These are phyloP conservation scores for Yamadazyma kitorensis DNA, from an alignment of 805 yeast genomes.

Conservation along the genomic window DNA sequence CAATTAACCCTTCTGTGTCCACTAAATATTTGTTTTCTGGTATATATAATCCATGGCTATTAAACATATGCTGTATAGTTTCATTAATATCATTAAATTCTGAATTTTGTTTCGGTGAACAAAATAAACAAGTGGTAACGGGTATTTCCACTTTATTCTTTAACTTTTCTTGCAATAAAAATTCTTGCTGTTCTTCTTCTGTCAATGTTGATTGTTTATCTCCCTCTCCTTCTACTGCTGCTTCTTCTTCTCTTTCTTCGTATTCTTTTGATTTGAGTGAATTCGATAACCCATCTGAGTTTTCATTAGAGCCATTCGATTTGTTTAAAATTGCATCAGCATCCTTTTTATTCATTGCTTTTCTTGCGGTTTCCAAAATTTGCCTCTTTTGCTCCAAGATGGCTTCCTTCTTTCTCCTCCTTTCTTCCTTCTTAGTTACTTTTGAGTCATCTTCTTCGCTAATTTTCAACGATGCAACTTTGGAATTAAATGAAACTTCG, in stretches of 20 bases:
- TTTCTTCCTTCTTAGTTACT: conserved; percentile 47
- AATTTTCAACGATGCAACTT: conserved; percentile 20
- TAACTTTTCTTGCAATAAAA: conserved; percentile 43
- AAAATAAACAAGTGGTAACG: conserved; percentile 49
- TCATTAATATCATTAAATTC: conserved; percentile 38
- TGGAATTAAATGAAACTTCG: conserved; percentile 37
- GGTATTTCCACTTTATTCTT: conserved; percentile 47
- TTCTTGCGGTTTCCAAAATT: conserved; percentile 46
- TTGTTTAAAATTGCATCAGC: conserved; percentile 11
- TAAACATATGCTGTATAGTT: conserved; percentile 69
- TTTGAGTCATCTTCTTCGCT: conserved; percentile 23
- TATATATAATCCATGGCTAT: conserved; percentile 76
- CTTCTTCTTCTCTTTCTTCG: conserved; percentile 3
- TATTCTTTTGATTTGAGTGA: conserved; percentile 3
- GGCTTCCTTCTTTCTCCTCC: conserved; percentile 50
- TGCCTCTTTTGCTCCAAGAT: conserved; percentile 47
- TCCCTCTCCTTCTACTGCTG: conserved; percentile 8
- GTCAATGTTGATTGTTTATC: conserved; percentile 3
- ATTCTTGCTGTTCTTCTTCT: conserved; percentile 35
- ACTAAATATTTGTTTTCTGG: conserved; percentile 75
- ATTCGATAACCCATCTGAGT: not conserved
- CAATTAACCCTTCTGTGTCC: conserved; percentile 70
- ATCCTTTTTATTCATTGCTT: conserved; percentile 26
- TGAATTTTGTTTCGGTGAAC: conserved; percentile 35
- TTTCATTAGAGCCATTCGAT: conserved; percentile 4